Conservation (phyloP, 1,284 basidiomycete species). For the Ganoderma sinense region DNA sequence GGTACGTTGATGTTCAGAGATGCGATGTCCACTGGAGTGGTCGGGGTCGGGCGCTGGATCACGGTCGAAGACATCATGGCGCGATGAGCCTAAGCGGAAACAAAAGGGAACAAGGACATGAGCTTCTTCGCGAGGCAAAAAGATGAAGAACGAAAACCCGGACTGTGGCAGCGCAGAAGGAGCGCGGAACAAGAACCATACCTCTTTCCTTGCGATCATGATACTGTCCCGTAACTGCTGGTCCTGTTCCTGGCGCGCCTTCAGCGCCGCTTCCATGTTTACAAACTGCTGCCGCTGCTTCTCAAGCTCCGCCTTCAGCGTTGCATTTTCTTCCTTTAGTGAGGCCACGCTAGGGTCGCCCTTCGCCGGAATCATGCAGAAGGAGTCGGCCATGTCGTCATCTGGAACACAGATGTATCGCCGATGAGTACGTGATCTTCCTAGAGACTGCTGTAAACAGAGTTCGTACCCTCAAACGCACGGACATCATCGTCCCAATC, state of each 20-base stretch:
- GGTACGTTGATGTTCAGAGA: slow-evolving; percentile 63
- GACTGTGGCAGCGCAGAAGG: not conserved
- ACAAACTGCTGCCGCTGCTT: slow-evolving; percentile 62
- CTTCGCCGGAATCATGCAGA: slow-evolving; percentile 73
- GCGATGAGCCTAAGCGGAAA: slow-evolving; percentile 66
- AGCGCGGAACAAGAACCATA: slow-evolving; percentile 32
- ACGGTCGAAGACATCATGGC: slow-evolving; percentile 74
- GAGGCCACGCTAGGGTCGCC: slow-evolving; percentile 55
- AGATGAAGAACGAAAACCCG: not conserved
- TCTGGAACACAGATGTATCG: slow-evolving; percentile 28
- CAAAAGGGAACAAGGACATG: slow-evolving; percentile 11
- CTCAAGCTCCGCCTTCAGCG: slow-evolving; percentile 66
- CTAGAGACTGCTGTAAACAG: not conserved
- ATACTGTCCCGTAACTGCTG: slow-evolving; percentile 80
- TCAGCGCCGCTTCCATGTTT: slow-evolving; percentile 65
- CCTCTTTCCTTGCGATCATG: slow-evolving; percentile 80
- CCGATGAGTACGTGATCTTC: not conserved
- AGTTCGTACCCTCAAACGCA: slow-evolving; percentile 48
- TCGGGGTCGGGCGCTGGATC: slow-evolving; percentile 48
- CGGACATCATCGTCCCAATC: slow-evolving; percentile 52
- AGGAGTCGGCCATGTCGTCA: slow-evolving; percentile 79
- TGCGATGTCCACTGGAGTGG: slow-evolving; percentile 55
- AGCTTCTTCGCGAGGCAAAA: not conserved
- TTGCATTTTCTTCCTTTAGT: slow-evolving; percentile 70
- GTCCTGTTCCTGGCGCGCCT: slow-evolving; percentile 78